Evolutionary conservation across 306 rosid genomes (phyloP).

Genomic region (Casuarina glauca): DNA sequence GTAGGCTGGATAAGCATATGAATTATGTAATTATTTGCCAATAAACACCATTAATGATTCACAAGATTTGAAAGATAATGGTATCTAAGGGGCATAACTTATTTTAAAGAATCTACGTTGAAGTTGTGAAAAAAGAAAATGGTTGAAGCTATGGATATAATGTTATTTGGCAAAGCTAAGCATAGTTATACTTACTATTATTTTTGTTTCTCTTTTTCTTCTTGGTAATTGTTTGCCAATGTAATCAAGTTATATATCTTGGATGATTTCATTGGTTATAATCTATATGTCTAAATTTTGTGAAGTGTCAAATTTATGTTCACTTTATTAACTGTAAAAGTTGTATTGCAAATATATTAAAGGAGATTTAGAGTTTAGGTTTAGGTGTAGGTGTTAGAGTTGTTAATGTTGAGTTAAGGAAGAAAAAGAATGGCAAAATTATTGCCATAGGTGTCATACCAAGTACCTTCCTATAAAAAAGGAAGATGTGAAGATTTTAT

Average conservation of each 20-base stretch:
- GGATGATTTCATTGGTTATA: neutral
- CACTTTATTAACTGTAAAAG: neutral
- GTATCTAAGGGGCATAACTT: too few relatives aligned
- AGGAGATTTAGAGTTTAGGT: constrained; percentile 64
- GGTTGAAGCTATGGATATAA: neutral
- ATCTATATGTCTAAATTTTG: neutral
- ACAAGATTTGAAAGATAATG: neutral
- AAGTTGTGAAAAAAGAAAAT: neutral
- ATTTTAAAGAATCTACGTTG: neutral
- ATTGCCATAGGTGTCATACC: constrained; percentile 80
- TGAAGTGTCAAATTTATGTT: neutral
- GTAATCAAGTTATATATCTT: neutral
- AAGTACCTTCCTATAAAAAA: constrained; percentile 50
- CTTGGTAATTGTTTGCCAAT: neutral
- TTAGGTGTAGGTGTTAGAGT: constrained; percentile 68
- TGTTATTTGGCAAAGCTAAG: neutral
- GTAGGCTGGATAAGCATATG: neutral
- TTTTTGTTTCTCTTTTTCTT: neutral
- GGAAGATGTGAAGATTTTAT: constrained; percentile 53
- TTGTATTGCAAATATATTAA: neutral
- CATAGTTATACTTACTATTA: neutral
- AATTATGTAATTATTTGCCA: neutral
- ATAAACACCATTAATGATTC: neutral
- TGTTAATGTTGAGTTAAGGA: constrained; percentile 66
- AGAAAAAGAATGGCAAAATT: constrained; percentile 63